Percentiles rank a stretch among this genome's conserved stretches.
Conservation (phyloP, 441 rosid species). For the Populus hybrid region DNA sequence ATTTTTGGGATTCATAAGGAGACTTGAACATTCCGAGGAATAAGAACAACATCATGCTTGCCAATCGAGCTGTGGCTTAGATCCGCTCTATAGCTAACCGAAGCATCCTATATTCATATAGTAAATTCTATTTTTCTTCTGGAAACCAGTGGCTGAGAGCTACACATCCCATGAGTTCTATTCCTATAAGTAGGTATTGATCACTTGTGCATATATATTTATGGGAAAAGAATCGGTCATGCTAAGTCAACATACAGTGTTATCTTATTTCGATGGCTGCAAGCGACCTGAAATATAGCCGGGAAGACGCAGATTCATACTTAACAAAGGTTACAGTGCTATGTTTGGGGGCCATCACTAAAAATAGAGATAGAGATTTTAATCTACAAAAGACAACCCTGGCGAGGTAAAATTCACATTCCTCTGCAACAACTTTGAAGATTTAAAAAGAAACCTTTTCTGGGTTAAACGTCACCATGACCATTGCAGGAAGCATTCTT, state of each 20-base stretch:
- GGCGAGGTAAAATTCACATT: not conserved
- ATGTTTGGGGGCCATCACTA: not conserved
- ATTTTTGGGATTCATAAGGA: not conserved
- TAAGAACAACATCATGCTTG: too few relatives aligned
- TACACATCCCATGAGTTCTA: not conserved
- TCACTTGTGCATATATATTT: not conserved
- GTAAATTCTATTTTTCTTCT: not conserved
- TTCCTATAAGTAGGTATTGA: not conserved
- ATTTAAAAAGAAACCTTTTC: not conserved
- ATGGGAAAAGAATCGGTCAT: not conserved
- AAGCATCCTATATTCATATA: not conserved
- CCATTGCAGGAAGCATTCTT: conserved; percentile 16
- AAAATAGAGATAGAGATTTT: not conserved
- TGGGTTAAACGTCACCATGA: conserved; percentile 20
- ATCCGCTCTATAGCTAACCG: not conserved
- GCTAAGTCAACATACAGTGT: not conserved
- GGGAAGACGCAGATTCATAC: not conserved
- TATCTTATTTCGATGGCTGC: not conserved
- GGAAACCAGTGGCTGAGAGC: not conserved
- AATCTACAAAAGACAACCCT: not conserved
- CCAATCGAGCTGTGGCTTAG: too few relatives aligned
- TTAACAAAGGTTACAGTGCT: not conserved
- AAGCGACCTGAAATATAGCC: not conserved
- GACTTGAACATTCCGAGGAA: too few relatives aligned
- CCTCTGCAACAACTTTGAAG: not conserved